Base-by-base conservation (phyloP, 768 basidiomycete genomes). In the Rhizopogon vesiculosus region DNA sequence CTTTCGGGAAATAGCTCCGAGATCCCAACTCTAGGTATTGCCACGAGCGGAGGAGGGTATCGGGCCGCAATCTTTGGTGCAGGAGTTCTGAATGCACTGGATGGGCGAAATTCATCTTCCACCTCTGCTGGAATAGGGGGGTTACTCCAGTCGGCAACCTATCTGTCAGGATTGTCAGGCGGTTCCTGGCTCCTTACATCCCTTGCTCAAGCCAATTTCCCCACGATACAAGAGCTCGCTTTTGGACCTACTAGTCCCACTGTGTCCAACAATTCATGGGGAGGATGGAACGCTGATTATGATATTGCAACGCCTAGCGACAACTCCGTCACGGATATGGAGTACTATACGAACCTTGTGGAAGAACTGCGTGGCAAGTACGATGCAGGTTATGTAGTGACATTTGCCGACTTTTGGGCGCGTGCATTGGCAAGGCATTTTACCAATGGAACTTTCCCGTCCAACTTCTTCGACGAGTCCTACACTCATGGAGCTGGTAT, bases 51-150 rank as follows among this genome's bases (percentile, higher is more conserved):
- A 13, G 85, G 85, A 7, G 78, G 82, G 0, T 77, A 80, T 48
- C 68, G 84, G 13, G 85, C 84, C 0, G 79, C 81, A 4, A 70
- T 81, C 7, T 79, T 77, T 50, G 78, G 76, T 42, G 83, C 78
- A 3, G 84, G 81, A 1, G 72, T 82, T 18, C 59, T 79, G 46
- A 72, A 72, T n/a, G 72, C 76, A 1, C 59, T 82, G 42, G 81
- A 86, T 61, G 79, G 70, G 40, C 67, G 80, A 28, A 84, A 83
- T 51, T 42, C 64, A 1, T 72, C 81, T 0, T 67, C 76, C 7
- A 72, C 65, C 7, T 60, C 58, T 2, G 72, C 67, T 0, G 82
- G 81, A 1, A 68, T 70, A 1, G 82, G 80, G 0, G 82, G 82
- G 0, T 69, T 85, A 16, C 68, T 83, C 40, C 84, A 84, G 62